Evolutionary conservation across 1,284 basidiomycete genomes (phyloP), one percentile per base, ranked within the genome.

Genomic region (Anthracocystis panici-leucophaei): DNA sequence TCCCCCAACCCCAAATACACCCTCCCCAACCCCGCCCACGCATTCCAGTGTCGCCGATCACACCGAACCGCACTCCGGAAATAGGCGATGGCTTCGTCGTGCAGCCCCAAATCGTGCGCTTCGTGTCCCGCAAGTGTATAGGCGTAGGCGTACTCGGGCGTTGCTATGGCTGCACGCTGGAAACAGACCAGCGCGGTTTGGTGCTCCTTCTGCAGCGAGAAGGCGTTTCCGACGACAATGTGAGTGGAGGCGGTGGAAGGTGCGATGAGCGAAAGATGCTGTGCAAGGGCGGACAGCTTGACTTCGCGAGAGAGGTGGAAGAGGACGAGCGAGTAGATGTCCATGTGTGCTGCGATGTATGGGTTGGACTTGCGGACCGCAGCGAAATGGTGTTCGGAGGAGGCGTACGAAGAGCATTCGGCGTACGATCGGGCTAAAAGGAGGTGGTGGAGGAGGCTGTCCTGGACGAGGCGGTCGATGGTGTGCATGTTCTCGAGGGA

Each of bases 221-320:
- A 84, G 8, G 82, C 78, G 53, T 85, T 85, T 29, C 83, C 83
- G 23, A 73, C 59, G 18, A 82, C 81, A 44, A 85, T 78, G 45
- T 83, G 78, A n/a, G 76, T 75, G 8, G 75, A 62, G 1, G 76
- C 72, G 1, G 77, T 65, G n/a, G 54, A 59, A 0, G 77, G 67
- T 21, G 83, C 78, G 5, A 83, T 55, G 54, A 74, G 57, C 12
- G 65, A 40, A 44, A 84, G 64, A 21, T 79, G 75, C 63, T 82
- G 81, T 5, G 81, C 82, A 6, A 85, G 71, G 1, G 74, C 71
- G 16, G 81, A 78, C 3, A 85, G 75, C 44, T 66, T 69, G 40
- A 81, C 81, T 48, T 85, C 82, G 60, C 83, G 78, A n/a, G 82
- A 78, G 31, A 85, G 75, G 53, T 85, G 83, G 64, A 80, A 85